Conservation (phyloP, 257 asterid species). For the Nicotiana undulata region DNA sequence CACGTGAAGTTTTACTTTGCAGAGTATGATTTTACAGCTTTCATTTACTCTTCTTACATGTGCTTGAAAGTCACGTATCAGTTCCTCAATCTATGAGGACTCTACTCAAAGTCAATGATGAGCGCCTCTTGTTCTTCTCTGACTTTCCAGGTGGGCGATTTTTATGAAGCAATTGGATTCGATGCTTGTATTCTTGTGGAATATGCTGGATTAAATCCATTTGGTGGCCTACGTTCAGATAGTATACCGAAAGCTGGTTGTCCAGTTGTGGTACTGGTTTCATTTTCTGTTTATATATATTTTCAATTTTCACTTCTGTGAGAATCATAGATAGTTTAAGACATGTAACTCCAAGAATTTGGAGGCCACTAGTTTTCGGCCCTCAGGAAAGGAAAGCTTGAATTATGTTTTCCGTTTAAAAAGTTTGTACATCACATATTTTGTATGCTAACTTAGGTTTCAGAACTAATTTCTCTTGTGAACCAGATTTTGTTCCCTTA, state of each 20-base stretch:
- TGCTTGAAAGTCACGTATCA: not conserved
- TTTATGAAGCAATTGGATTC: slow-evolving; percentile 88
- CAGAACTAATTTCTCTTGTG: not conserved
- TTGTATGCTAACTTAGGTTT: not conserved
- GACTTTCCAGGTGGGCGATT: slow-evolving; percentile 78
- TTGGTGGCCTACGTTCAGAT: slow-evolving; percentile 89
- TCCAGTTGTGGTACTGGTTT: slow-evolving; percentile 75
- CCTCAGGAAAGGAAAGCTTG: not conserved
- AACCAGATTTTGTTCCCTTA: not conserved
- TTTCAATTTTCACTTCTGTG: not conserved
- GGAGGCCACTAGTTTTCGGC: not conserved
- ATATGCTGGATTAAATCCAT: slow-evolving; percentile 97
- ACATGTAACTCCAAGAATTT: not conserved
- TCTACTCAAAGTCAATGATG: not conserved
- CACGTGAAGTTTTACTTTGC: slow-evolving; percentile 91
- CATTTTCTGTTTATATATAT: not conserved
- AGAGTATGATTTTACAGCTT: slow-evolving; percentile 48
- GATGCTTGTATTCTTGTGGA: slow-evolving; percentile 99
- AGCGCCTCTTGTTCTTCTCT: slow-evolving; percentile 7
- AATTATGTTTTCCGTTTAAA: not conserved
- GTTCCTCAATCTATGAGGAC: not conserved
- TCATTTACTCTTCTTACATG: slow-evolving; percentile 7
- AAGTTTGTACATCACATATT: not conserved
- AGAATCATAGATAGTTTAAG: not conserved
- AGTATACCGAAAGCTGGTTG: slow-evolving; percentile 97